Evolutionary conservation across 768 basidiomycete genomes (phyloP).

Genomic region (Leccinum variicolor): DNA sequence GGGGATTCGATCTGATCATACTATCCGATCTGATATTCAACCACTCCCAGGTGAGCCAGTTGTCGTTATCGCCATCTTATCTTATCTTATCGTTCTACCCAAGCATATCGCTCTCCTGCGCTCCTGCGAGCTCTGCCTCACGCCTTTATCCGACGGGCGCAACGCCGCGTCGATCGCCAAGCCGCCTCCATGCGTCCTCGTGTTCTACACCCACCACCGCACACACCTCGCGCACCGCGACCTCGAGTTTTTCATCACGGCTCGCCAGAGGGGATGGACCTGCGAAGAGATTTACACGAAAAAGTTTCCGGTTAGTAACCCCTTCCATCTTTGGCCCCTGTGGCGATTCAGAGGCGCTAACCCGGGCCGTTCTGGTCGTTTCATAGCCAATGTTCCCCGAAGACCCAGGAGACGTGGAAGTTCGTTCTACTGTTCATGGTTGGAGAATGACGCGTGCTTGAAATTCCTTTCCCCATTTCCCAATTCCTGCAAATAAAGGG

Average conservation of each 20-base stretch:
- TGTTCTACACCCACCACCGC: slow-evolving; percentile 88
- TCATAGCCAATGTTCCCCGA: slow-evolving; percentile 85
- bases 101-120: slow-evolving; percentile 81
- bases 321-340: neutral
- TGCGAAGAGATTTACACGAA: slow-evolving; percentile 67
- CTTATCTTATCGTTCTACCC: neutral
- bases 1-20: slow-evolving; percentile 74
- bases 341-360: neutral
- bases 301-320: slow-evolving; percentile 60
- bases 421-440: slow-evolving; percentile 83
- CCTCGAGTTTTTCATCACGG: slow-evolving; percentile 75
- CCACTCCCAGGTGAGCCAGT: slow-evolving; percentile 71
- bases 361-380: neutral
- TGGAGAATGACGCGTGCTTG: slow-evolving; percentile 52
- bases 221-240: slow-evolving; percentile 82
- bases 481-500: neutral
- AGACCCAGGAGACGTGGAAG: slow-evolving; percentile 73
- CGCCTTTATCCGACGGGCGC: slow-evolving; percentile 18
- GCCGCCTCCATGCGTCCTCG: slow-evolving; percentile 50
- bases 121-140: slow-evolving; percentile 56
- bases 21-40: slow-evolving; percentile 94
- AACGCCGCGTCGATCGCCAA: slow-evolving; percentile 1
- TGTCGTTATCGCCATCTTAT: neutral
- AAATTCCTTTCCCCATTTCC: neutral
- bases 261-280: slow-evolving; percentile 60